These are phyloP conservation scores for Dendrocalamus latiflorus DNA, from an alignment of 202 grass and related monocot species.

Conservation along the genomic window DNA sequence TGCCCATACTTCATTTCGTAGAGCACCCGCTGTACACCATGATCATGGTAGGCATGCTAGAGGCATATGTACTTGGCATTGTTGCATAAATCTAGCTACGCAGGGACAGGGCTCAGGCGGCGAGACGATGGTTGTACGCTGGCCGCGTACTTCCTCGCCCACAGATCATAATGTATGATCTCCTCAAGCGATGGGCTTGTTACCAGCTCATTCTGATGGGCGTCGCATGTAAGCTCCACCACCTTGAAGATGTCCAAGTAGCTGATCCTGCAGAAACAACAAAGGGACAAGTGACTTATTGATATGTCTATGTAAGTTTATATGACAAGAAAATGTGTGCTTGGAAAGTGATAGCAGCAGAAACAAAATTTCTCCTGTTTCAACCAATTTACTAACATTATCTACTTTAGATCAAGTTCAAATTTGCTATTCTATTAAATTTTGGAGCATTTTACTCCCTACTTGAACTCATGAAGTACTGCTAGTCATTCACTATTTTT, in stretches of 20 bases:
- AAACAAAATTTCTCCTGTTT: not conserved
- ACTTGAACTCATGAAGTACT: not conserved
- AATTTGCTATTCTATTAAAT: not conserved
- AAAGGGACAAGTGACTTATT: not conserved
- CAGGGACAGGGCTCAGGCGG: slow-evolving; percentile 57
- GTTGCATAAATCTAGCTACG: not conserved
- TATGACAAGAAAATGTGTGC: not conserved
- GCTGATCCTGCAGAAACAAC: slow-evolving; percentile 59
- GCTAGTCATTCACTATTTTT: not conserved
- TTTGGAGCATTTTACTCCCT: not conserved
- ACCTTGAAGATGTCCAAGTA: slow-evolving; percentile 97
- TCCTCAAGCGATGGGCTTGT: slow-evolving; percentile 69
- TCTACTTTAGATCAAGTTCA: not conserved
- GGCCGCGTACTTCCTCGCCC: slow-evolving; percentile 69
- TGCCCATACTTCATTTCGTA: not conserved
- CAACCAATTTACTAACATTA: not conserved
- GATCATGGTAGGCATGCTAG: not conserved
- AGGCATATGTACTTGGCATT: not conserved
- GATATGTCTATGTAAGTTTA: not conserved
- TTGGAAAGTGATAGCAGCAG: not conserved
- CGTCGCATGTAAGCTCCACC: slow-evolving; percentile 75
- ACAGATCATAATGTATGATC: slow-evolving; percentile 91
- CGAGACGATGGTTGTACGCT: slow-evolving; percentile 49
- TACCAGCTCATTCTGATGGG: slow-evolving; percentile 67
- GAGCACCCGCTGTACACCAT: not conserved